Evolutionary conservation across 2,329 filamentous ascomycete species (phyloP).

Genomic region (Penicillium thymicola): DNA sequence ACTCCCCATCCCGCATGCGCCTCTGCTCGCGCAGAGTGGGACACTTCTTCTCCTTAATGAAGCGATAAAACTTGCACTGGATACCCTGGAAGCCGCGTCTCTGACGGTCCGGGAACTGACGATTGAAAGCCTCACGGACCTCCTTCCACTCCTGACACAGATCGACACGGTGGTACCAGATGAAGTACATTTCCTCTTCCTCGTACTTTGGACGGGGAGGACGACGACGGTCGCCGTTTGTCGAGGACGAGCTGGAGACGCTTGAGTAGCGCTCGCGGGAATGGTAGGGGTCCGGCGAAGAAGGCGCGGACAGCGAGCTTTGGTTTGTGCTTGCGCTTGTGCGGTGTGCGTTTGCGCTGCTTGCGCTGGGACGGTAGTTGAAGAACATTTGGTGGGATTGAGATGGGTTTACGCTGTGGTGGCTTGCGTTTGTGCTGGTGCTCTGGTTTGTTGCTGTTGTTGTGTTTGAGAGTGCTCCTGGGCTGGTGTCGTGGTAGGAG

Average conservation of each 20-base stretch:
- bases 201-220: conserved; percentile 47
- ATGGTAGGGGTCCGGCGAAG: conserved; percentile 36
- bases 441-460: conserved; percentile 20
- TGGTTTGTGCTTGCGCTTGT: conserved; percentile 11
- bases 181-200: conserved; percentile 48
- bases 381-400: conserved; percentile 2
- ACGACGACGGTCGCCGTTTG: conserved; percentile 37
- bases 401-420: neutral
- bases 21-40: conserved; percentile 45
- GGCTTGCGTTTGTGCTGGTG: conserved; percentile 4
- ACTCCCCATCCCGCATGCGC: conserved; percentile 40
- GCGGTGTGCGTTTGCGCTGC: neutral
- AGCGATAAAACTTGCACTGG: conserved; percentile 51
- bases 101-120: conserved; percentile 42
- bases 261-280: conserved; percentile 41
- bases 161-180: conserved; percentile 50
- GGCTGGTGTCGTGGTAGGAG: conserved; percentile 23
- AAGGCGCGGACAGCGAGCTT: conserved; percentile 11
- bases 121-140: conserved; percentile 44
- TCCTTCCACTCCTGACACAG: conserved; percentile 47
- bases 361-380: neutral
- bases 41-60: conserved; percentile 45
- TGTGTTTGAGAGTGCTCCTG: conserved; percentile 8
- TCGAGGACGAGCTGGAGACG: conserved; percentile 41
- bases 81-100: conserved; percentile 45